A percentile compares a stretch with the other conserved stretches of the same genome.
Conservation (phyloP, 495 filamentous ascomycete genomes). For the Filosporella fistucella region DNA sequence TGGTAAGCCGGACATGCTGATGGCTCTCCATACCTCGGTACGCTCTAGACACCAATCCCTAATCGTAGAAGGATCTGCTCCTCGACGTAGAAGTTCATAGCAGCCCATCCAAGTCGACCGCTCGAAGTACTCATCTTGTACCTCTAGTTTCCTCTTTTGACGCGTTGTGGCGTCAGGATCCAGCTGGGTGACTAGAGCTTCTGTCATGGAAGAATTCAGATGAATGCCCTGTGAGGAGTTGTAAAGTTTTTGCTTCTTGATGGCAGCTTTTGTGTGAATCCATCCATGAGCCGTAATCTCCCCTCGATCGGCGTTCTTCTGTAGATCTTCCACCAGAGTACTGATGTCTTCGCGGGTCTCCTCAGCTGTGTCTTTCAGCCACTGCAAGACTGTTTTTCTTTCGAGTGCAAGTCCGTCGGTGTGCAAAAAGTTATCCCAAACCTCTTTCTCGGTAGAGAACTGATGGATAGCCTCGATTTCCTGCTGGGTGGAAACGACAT, state of each 20-base stretch:
- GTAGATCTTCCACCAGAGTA: constrained; percentile 66
- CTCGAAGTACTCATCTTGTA: constrained; percentile 81
- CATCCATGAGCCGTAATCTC: constrained; percentile 79
- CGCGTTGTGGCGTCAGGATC: constrained; percentile 87
- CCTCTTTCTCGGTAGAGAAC: constrained; percentile 56
- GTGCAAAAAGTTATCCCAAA: constrained; percentile 60
- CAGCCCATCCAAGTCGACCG: constrained; percentile 81
- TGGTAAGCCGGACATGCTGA: constrained; percentile 54
- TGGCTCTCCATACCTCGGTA: constrained; percentile 81
- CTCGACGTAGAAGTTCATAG: constrained; percentile 83
- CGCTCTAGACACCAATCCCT: constrained; percentile 75
- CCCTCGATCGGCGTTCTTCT: constrained; percentile 56
- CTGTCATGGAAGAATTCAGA: constrained; percentile 51
- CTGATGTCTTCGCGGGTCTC: constrained; percentile 66
- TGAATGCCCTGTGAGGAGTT: constrained; percentile 51
- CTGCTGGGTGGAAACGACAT: not conserved
- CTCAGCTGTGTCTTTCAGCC: constrained; percentile 61
- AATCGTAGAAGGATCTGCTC: constrained; percentile 65
- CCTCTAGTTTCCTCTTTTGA: constrained; percentile 67
- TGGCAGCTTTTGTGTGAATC: constrained; percentile 83
- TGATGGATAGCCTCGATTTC: constrained; percentile 37
- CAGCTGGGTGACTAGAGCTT: constrained; percentile 76
- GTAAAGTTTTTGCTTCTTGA: constrained; percentile 86
- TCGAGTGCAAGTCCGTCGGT: constrained; percentile 61
- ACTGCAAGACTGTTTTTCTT: constrained; percentile 70